Evolutionary conservation across 2,329 filamentous ascomycete genomes (phyloP).

Genomic region (Alternaria consortialis): DNA sequence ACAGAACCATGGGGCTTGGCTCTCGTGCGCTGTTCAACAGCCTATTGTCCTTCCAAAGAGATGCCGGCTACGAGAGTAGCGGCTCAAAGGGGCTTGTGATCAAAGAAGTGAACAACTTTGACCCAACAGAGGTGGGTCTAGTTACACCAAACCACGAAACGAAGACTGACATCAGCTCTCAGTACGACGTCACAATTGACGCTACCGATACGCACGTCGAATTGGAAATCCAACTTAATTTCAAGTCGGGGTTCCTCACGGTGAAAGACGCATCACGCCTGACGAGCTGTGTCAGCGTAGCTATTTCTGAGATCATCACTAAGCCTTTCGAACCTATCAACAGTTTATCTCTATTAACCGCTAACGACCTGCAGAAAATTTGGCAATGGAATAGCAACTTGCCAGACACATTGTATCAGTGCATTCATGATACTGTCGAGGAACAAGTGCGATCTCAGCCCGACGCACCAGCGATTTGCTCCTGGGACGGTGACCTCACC

Average conservation of each 20-base stretch:
- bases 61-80: neutral
- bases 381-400: conserved; percentile 5
- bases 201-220: too few species aligned
- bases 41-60: neutral
- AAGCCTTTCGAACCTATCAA: too few species aligned
- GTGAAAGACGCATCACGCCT: too few species aligned
- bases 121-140: neutral
- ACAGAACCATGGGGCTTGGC: neutral
- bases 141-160: too few species aligned
- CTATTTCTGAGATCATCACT: too few species aligned
- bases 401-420: neutral
- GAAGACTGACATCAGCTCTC: neutral
- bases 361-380: conserved; percentile 1
- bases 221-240: too few species aligned
- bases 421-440: neutral
- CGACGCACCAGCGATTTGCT: conserved; percentile 18
- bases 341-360: too few species aligned
- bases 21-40: neutral
- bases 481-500: conserved; percentile 24
- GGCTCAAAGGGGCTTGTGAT: neutral
- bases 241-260: too few species aligned
- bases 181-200: neutral
- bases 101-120: neutral
- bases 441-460: neutral
- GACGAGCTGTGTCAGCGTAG: too few species aligned